phyloP scores from a whole-genome alignment of 2,329 filamentous ascomycete species.

The Meredithiella fracta region DNA sequence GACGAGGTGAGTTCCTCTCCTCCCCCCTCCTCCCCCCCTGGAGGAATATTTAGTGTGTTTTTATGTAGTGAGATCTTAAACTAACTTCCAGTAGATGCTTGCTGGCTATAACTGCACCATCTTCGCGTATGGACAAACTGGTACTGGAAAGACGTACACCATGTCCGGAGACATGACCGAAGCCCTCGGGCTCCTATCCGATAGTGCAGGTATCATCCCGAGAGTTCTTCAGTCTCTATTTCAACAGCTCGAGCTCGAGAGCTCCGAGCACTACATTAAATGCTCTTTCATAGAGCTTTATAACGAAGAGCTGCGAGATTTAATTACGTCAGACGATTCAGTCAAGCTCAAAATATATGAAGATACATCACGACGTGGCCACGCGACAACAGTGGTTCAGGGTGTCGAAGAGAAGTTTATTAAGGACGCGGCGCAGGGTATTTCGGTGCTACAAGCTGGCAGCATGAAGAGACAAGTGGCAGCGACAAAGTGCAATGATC shows the following conservation, averaged over 20 bases:
- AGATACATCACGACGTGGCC: slow-evolving; percentile 72
- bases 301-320: slow-evolving; percentile 88
- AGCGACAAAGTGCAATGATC: slow-evolving; percentile 97
- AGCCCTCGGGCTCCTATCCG: slow-evolving; percentile 67
- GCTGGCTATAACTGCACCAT: slow-evolving; percentile 95
- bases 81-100: slow-evolving; percentile 48
- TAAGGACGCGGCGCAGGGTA: slow-evolving; percentile 65
- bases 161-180: slow-evolving; percentile 98
- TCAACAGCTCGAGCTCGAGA: slow-evolving; percentile 61
- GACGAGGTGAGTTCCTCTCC: slow-evolving; percentile 67
- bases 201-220: slow-evolving; percentile 88
- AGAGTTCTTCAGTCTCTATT: slow-evolving; percentile 79
- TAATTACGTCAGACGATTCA: slow-evolving; percentile 66
- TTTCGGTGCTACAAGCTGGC: slow-evolving; percentile 74
- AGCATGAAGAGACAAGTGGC: slow-evolving; percentile 95
- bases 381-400: slow-evolving; percentile 74
- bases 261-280: slow-evolving; percentile 75
- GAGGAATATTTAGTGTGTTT: background rate
- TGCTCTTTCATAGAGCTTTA: slow-evolving; percentile 98
- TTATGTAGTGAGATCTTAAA: background rate
- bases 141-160: slow-evolving; percentile 96
- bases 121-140: slow-evolving; percentile 95
- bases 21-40: no score
- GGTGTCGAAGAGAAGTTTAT: slow-evolving; percentile 97
- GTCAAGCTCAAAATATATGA: slow-evolving; percentile 92